Evolutionary conservation across 2,329 filamentous ascomycete genomes (phyloP).

Genomic region (Microsporum ferrugineum): DNA sequence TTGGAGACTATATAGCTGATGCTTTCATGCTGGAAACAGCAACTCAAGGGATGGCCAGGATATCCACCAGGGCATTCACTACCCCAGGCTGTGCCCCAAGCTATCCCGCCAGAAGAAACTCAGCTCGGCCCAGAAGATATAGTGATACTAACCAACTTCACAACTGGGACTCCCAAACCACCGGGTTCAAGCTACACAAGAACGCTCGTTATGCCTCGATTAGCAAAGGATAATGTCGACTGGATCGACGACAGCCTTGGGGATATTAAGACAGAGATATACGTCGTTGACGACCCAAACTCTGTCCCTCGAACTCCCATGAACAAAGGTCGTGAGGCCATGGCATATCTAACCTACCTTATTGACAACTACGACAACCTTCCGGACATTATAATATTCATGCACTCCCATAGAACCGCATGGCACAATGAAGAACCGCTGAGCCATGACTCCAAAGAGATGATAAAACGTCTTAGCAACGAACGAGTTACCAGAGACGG

Average conservation of each 20-base stretch:
- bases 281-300: conserved; percentile 42
- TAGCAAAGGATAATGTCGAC: conserved; percentile 39
- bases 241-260: conserved; percentile 46
- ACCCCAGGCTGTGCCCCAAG: too few relatives aligned
- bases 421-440: conserved; percentile 52
- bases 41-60: neutral
- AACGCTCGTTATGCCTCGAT: conserved; percentile 43
- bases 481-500: conserved; percentile 42
- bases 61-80: neutral
- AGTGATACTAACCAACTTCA: neutral
- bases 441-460: conserved; percentile 39
- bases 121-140: neutral
- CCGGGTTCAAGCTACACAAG: conserved; percentile 41
- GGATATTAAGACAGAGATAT: conserved; percentile 39
- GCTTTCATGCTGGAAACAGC: neutral
- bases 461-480: conserved; percentile 41
- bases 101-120: neutral
- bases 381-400: conserved; percentile 49
- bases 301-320: conserved; percentile 42
- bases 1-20: neutral
- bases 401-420: conserved; percentile 45
- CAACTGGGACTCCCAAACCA: conserved; percentile 31
- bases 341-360: conserved; percentile 52
- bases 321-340: conserved; percentile 53
- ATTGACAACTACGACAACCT: conserved; percentile 52